A percentile compares a stretch with the other conserved stretches of the same genome.
Evolutionary conservation across 768 basidiomycete species (phyloP).

Genomic region (Russula brevipes): DNA sequence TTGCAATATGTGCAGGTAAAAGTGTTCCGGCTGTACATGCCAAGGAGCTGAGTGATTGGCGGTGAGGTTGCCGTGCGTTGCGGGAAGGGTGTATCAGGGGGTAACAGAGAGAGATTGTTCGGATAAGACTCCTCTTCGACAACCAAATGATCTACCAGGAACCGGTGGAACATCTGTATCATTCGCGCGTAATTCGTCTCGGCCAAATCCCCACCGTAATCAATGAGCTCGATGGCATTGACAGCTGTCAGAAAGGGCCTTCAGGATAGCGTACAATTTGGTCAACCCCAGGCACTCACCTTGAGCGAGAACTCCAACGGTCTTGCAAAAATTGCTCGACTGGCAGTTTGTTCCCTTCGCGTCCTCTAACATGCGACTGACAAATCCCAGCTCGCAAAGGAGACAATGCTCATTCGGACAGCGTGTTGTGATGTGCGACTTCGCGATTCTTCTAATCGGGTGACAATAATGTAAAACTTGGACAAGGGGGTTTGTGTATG

Average conservation of each 20-base stretch:
- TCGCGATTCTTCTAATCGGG: conserved; percentile 78
- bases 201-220: conserved; percentile 73
- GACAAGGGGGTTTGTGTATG: conserved; percentile 87
- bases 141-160: conserved; percentile 80
- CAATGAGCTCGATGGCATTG: conserved; percentile 83
- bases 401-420: conserved; percentile 91
- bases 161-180: conserved; percentile 94
- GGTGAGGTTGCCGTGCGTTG: conserved; percentile 37
- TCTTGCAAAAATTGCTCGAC: conserved; percentile 94
- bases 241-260: conserved; percentile 41
- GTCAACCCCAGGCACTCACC: conserved; percentile 40
- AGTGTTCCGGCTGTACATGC: conserved; percentile 70
- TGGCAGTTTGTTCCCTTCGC: conserved; percentile 93
- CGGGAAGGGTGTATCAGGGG: conserved; percentile 28
- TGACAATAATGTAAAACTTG: conserved; percentile 84
- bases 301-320: conserved; percentile 83
- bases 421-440: conserved; percentile 84
- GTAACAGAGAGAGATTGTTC: conserved; percentile 51
- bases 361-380: conserved; percentile 93
- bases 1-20: conserved; percentile 75
- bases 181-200: conserved; percentile 77
- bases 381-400: conserved; percentile 91
- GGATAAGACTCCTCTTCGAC: conserved; percentile 64
- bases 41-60: conserved; percentile 81
- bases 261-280: background rate